Evolutionary conservation across 2,329 filamentous ascomycete species (phyloP).

Genomic region (Phialophora tarda): DNA sequence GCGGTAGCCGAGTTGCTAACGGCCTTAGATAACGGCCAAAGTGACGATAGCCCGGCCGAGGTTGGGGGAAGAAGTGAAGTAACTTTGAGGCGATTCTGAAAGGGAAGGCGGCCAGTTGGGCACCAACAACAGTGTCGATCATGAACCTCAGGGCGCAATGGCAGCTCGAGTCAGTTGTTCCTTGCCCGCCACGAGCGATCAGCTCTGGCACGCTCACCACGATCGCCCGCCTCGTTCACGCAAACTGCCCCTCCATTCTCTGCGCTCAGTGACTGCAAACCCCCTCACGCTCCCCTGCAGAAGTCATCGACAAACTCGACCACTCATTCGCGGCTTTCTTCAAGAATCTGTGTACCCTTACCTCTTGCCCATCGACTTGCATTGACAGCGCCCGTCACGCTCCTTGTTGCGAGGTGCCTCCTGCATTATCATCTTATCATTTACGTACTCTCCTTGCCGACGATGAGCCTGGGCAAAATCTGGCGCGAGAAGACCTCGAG

Average conservation of each 20-base stretch:
- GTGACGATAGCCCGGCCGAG: not conserved
- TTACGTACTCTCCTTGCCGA: not conserved
- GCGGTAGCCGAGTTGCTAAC: conserved; percentile 8
- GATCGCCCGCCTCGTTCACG: not conserved
- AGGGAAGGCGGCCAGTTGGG: conserved; percentile 19
- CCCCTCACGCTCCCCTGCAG: not conserved
- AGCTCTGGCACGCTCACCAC: not conserved
- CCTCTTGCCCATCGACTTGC: not conserved
- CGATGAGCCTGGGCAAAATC: not conserved
- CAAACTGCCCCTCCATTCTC: conserved; percentile 3
- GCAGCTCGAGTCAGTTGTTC: not conserved
- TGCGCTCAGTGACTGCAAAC: not conserved
- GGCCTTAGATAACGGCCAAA: not conserved
- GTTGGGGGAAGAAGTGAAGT: not conserved
- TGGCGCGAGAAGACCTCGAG: not conserved
- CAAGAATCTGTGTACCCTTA: not conserved
- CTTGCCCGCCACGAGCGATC: conserved; percentile 3
- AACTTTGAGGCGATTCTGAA: not conserved
- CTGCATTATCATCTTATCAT: not conserved
- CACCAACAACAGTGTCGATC: conserved; percentile 17
- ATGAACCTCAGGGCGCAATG: not conserved
- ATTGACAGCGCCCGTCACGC: not conserved
- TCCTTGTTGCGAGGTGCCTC: not conserved
- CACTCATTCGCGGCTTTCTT: not conserved
- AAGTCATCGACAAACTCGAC: not conserved